Evolutionary conservation across 768 basidiomycete genomes (phyloP).

Genomic region (Auricularia sp.): DNA sequence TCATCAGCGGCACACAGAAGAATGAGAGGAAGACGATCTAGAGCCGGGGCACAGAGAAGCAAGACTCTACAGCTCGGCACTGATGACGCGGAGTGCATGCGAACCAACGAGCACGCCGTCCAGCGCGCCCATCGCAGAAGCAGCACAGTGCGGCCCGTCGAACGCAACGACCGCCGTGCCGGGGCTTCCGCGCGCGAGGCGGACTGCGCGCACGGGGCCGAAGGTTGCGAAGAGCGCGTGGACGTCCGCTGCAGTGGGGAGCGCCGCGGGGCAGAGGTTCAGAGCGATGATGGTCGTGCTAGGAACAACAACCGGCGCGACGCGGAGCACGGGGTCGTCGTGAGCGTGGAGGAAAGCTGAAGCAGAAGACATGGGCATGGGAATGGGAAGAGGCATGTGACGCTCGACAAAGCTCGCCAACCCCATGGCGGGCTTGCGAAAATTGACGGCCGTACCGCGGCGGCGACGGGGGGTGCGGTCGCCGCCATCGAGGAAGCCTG

Average conservation of each 20-base stretch:
- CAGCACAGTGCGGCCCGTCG: background rate
- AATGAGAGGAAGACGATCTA: too few relatives aligned
- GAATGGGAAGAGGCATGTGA: background rate
- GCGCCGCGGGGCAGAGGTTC: slow-evolving; percentile 4
- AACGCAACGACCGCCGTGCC: background rate
- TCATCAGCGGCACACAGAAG: too few relatives aligned
- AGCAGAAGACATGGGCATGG: background rate
- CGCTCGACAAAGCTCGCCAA: background rate
- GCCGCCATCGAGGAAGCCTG: slow-evolving; percentile 9
- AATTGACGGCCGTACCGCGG: background rate
- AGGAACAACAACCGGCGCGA: slow-evolving; percentile 9
- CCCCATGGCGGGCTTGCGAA: background rate
- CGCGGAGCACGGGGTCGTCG: too few relatives aligned
- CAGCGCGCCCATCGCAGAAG: background rate
- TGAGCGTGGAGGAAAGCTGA: too few relatives aligned
- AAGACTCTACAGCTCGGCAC: background rate
- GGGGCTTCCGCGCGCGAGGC: background rate
- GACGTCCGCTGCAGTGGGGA: slow-evolving; percentile 1
- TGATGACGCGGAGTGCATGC: background rate
- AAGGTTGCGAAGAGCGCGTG: slow-evolving; percentile 3
- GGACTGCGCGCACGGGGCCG: slow-evolving; percentile 1
- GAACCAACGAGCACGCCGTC: background rate
- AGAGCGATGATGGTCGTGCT: slow-evolving; percentile 15
- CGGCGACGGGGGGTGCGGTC: slow-evolving; percentile 10
- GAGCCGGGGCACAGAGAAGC: too few relatives aligned